phyloP scores from a whole-genome alignment of 768 basidiomycete genomes.

The Calocera cornea region DNA sequence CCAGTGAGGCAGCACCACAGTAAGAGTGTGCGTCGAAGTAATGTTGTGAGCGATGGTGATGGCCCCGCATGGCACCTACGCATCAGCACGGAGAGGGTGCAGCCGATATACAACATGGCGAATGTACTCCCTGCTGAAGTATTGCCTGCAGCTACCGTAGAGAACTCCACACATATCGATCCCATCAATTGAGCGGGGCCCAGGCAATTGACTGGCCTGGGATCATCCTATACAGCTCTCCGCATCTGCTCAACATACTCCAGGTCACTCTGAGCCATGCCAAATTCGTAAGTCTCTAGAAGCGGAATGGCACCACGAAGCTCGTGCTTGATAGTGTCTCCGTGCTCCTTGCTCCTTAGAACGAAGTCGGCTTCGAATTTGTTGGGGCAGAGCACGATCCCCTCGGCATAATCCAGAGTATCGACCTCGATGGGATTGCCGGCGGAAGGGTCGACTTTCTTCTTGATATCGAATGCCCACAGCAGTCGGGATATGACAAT shows the following conservation, averaged over 20 bases:
- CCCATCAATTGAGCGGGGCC: too few relatives aligned
- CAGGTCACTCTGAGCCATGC: neutral
- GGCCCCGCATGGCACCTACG: too few relatives aligned
- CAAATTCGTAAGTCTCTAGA: neutral
- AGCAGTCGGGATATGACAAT: neutral
- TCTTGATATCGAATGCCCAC: neutral
- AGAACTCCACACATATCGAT: too few relatives aligned
- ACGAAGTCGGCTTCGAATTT: neutral
- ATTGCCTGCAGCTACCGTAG: too few relatives aligned
- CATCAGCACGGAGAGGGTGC: too few relatives aligned
- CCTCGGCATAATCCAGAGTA: neutral
- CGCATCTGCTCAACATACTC: neutral
- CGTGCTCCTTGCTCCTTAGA: neutral
- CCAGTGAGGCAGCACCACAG: too few relatives aligned
- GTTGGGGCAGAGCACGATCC: neutral
- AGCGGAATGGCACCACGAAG: neutral
- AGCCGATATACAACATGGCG: too few relatives aligned
- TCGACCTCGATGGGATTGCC: neutral
- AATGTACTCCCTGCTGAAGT: too few relatives aligned
- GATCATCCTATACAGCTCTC: too few relatives aligned
- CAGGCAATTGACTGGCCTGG: too few relatives aligned
- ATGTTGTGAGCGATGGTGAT: too few relatives aligned
- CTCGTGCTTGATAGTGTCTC: neutral
- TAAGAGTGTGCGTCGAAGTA: too few relatives aligned
- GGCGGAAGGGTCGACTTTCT: neutral